Conservation (phyloP, 805 yeast genomes). For the Zygotorulaspora sp. region DNA sequence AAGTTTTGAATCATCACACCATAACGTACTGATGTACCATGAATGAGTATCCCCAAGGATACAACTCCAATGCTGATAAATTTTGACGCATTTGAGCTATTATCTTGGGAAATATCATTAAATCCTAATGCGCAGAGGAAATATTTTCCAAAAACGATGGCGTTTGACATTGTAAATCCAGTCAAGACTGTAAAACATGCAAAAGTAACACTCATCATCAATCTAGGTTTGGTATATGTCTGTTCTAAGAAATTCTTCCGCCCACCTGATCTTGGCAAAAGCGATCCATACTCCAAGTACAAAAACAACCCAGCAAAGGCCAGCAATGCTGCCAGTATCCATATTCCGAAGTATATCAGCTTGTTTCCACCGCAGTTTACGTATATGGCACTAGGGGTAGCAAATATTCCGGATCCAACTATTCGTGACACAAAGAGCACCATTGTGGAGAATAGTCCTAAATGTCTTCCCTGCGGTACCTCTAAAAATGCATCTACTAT, state of each 20-base stretch:
- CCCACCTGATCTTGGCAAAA: slow-evolving; percentile 73
- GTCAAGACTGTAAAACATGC: slow-evolving; percentile 47
- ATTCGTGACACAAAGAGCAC: slow-evolving; percentile 63
- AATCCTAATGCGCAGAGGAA: slow-evolving; percentile 43
- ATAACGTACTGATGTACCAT: slow-evolving; percentile 54
- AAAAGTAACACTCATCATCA: slow-evolving; percentile 49
- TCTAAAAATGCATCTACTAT: slow-evolving; percentile 17
- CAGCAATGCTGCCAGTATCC: slow-evolving; percentile 58
- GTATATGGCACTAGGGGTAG: slow-evolving; percentile 63
- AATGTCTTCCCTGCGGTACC: slow-evolving; percentile 68
- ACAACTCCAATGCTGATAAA: slow-evolving; percentile 42
- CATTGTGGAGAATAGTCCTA: slow-evolving; percentile 64
- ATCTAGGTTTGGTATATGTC: slow-evolving; percentile 56
- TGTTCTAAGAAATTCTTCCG: slow-evolving; percentile 67
- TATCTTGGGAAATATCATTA: slow-evolving; percentile 37
- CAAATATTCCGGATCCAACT: slow-evolving; percentile 74
- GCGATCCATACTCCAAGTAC: slow-evolving; percentile 64
- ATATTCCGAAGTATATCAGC: slow-evolving; percentile 52
- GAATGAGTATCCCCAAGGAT: slow-evolving; percentile 39
- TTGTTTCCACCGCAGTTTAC: slow-evolving; percentile 67
- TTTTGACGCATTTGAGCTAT: slow-evolving; percentile 38
- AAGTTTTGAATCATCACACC: slow-evolving; percentile 61
- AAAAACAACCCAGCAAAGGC: slow-evolving; percentile 65
- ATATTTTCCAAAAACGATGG: slow-evolving; percentile 61
- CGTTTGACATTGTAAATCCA: slow-evolving; percentile 52